Evolutionary conservation across 352 stramenopile genomes (phyloP), one percentile per base, ranked within the genome.

Genomic region (Globisporangium cederbergense): DNA sequence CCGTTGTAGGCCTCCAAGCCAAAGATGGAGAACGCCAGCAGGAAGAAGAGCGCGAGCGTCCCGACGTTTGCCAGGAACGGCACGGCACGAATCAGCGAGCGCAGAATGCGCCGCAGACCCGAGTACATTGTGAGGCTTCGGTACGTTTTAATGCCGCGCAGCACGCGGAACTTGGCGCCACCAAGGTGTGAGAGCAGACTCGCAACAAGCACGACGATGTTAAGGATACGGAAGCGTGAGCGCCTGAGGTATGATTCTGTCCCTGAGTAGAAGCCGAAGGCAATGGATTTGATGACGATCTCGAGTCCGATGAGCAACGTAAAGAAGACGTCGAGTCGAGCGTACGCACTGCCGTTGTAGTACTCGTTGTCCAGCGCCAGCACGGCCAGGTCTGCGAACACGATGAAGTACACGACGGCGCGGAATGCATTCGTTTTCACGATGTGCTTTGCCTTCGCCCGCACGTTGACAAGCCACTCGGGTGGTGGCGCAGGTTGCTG

Each of bases 11-110:
- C 84, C 49, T 93, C 84, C 4, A 91, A 72, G 0, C 77, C 81
- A 58, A 93, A 90, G 46, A 93, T 88, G 16, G 81, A 89, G 59
- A 93, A 93, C 20, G 80, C 80, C 10, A 93, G 74, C 30, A 93
- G 53, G 7, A 87, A 87, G 34, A 93, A 93, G 53, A 91, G 70
- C 5, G 84, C 75, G 36, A 93, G 74, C 28, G 80, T 89, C 4
- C 67, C 75, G 16, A 93, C 84, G 53, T 93, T 93, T 36, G 84
- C 79, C 3, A 93, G 71, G 52, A 93, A 91, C 30, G 84, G 84
- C 4, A 93, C 74, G 0, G 84, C 84, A 1, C 82, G 78, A 40
- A 76, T 72, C 10, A 93, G 67, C 11, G 84, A 77, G 53, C 84
- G 81, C 16, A 91, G 58, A 49, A 93, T 93, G 43, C 84, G 82